Conservation (phyloP, 495 filamentous ascomycete genomes). For the Podospora fimiseda region DNA sequence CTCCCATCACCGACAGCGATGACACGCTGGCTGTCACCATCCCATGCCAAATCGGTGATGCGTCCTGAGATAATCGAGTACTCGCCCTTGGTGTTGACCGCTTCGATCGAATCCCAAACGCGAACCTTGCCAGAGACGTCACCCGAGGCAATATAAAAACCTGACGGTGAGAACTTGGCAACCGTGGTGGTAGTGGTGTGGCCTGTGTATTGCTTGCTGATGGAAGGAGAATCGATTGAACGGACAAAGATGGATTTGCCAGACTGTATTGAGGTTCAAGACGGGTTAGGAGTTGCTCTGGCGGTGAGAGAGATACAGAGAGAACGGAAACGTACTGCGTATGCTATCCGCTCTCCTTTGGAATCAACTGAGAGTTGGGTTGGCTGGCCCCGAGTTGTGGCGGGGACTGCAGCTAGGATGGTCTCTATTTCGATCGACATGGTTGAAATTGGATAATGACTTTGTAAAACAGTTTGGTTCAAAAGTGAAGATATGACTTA, state of each 20-base stretch:
- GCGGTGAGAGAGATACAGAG: neutral
- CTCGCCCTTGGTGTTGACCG: constrained; percentile 69
- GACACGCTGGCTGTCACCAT: constrained; percentile 91
- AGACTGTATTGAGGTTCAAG: constrained; percentile 47
- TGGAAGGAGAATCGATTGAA: constrained; percentile 79
- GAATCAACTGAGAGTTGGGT: constrained; percentile 85
- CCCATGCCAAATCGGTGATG: constrained; percentile 95
- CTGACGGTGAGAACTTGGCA: constrained; percentile 88
- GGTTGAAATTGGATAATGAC: neutral
- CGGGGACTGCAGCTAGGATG: constrained; percentile 56
- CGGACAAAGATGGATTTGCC: constrained; percentile 95
- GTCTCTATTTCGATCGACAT: constrained; percentile 51
- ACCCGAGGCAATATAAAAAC: constrained; percentile 92
- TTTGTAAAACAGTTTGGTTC: neutral
- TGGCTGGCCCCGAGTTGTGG: constrained; percentile 77
- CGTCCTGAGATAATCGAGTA: constrained; percentile 91
- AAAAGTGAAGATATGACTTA: neutral
- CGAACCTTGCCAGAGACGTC: constrained; percentile 76
- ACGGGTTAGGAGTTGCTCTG: neutral
- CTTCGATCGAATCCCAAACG: constrained; percentile 77
- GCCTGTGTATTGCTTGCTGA: constrained; percentile 78
- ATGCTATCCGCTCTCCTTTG: constrained; percentile 89
- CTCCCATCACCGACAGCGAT: constrained; percentile 94
- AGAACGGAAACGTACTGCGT: constrained; percentile 60
- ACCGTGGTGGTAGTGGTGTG: constrained; percentile 86